Percentiles rank a stretch among this genome's conserved stretches.
These are phyloP conservation scores for Tetrahymena malaccensis DNA, from an alignment of 73 alveolate genomes.

Conservation along the genomic window DNA sequence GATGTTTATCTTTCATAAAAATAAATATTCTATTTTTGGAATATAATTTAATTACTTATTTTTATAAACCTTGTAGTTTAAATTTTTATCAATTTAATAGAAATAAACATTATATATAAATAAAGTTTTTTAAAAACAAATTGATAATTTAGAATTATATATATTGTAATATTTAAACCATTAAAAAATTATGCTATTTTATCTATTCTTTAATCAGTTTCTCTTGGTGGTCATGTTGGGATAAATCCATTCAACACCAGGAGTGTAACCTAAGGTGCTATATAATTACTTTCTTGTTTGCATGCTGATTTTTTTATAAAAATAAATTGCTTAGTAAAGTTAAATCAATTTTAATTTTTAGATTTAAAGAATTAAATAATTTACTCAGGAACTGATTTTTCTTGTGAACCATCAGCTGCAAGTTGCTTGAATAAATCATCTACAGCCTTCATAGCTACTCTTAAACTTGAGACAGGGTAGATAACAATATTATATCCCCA, in stretches of 20 bases:
- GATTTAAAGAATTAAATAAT: slow-evolving; percentile 3
- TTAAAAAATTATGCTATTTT: too few species aligned
- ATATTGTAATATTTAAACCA: too few species aligned
- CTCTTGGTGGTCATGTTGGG: slow-evolving; percentile 37
- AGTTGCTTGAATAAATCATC: slow-evolving; percentile 43
- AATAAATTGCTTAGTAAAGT: neutral
- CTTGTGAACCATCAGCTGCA: slow-evolving; percentile 43
- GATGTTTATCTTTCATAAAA: too few species aligned
- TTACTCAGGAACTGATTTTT: slow-evolving; percentile 39
- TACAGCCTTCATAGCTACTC: slow-evolving; percentile 86
- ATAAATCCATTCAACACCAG: slow-evolving; percentile 58
- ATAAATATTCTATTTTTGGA: too few species aligned
- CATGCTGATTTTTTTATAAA: slow-evolving; percentile 32
- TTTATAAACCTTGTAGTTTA: too few species aligned
- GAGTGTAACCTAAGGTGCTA: slow-evolving; percentile 42
- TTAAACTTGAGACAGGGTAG: slow-evolving; percentile 86
- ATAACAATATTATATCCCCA: slow-evolving; percentile 78
- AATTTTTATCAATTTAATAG: neutral
- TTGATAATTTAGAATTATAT: neutral
- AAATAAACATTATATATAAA: neutral
- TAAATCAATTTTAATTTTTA: neutral
- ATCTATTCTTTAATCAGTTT: neutral
- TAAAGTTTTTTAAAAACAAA: too few species aligned
- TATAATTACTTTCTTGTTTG: slow-evolving; percentile 61
- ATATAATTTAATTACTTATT: too few species aligned